Conservation (phyloP, 805 yeast species). For the Scheffersomyces lignosus region DNA sequence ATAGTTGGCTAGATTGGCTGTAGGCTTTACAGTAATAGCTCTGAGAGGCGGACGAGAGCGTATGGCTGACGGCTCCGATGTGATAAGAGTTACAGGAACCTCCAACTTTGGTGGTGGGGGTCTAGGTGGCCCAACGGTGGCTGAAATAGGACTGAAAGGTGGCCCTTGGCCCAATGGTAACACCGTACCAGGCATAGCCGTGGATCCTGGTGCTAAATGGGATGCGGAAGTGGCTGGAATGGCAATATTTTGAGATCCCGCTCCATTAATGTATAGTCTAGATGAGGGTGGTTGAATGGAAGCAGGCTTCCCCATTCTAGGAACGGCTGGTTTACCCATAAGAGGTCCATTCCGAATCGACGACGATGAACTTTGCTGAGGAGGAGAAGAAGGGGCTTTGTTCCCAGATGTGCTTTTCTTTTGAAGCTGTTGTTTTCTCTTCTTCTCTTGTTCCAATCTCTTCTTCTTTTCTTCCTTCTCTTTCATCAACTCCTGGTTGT, state of each 20-base stretch:
- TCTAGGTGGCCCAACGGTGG: slow-evolving; percentile 22
- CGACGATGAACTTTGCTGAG: slow-evolving; percentile 2
- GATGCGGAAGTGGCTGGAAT: slow-evolving; percentile 1
- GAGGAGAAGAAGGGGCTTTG: slow-evolving; percentile 5
- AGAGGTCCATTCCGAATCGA: slow-evolving; percentile 20
- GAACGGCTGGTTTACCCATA: slow-evolving; percentile 35
- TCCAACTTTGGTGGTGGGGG: slow-evolving; percentile 41
- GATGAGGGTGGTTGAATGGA: slow-evolving; percentile 46
- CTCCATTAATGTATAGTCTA: slow-evolving; percentile 24
- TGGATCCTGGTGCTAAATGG: slow-evolving; percentile 9
- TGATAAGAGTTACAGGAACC: slow-evolving; percentile 27
- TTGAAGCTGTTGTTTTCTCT: slow-evolving; percentile 12
- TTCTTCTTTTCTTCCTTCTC: slow-evolving; percentile 21
- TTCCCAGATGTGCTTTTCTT: background rate
- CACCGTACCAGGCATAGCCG: too few relatives aligned
- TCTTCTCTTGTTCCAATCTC: slow-evolving; percentile 20
- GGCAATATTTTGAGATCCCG: slow-evolving; percentile 12
- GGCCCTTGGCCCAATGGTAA: too few relatives aligned
- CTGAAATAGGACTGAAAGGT: too few relatives aligned
- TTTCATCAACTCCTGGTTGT: slow-evolving; percentile 26
- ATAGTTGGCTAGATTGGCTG: slow-evolving; percentile 22
- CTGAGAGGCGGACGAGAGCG: slow-evolving; percentile 18
- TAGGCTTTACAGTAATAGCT: slow-evolving; percentile 28
- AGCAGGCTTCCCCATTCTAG: slow-evolving; percentile 48
- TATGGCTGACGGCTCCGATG: slow-evolving; percentile 21